Percentiles rank a stretch among this genome's conserved stretches.
These are phyloP conservation scores for Pholiota molesta DNA, from an alignment of 768 basidiomycete genomes.

Conservation along the genomic window DNA sequence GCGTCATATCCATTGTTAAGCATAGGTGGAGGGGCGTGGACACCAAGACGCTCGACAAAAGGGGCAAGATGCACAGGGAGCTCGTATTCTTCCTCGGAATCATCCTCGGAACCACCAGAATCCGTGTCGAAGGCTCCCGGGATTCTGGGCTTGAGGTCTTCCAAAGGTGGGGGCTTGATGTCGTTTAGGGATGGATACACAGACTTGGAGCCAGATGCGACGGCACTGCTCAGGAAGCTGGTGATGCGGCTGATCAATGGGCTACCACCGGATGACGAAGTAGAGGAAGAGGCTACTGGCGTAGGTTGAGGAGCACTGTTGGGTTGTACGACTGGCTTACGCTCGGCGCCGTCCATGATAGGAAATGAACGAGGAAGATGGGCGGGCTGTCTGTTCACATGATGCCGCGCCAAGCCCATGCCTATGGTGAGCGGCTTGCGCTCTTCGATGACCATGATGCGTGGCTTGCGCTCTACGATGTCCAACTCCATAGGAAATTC, in stretches of 20 bases:
- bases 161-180: not conserved
- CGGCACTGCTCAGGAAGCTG: not conserved
- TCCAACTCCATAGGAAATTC: constrained; percentile 5
- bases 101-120: constrained; percentile 15
- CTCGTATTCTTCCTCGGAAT: constrained; percentile 23
- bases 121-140: not conserved
- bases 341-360: not conserved
- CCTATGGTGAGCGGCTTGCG: not conserved
- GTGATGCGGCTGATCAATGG: not conserved
- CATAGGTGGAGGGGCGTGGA: constrained; percentile 28
- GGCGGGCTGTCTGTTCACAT: not conserved
- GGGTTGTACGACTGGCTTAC: not conserved
- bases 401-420: not conserved
- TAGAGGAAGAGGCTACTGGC: not conserved
- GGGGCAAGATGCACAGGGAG: constrained; percentile 12
- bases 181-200: not conserved
- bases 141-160: not conserved
- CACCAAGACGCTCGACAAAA: constrained; percentile 24
- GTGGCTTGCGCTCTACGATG: not conserved
- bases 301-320: not conserved
- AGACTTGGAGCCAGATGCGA: not conserved
- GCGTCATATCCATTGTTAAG: constrained; percentile 24
- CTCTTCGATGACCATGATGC: not conserved
- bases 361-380: not conserved
- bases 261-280: not conserved